Evolutionary conservation across 768 basidiomycete species (phyloP).

Genomic region (Xerocomus potaroensis): DNA sequence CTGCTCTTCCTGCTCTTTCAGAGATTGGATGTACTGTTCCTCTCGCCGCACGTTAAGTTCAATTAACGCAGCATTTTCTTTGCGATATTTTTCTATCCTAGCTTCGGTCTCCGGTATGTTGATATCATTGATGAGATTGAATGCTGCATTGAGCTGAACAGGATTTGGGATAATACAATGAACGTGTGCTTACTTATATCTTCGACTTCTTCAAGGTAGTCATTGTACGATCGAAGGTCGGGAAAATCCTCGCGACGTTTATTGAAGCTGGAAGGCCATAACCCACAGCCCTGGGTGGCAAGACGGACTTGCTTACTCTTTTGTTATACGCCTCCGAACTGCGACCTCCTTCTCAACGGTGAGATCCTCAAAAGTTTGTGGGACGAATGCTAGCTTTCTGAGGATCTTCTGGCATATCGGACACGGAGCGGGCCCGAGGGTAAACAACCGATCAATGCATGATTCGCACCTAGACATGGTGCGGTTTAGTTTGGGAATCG

Average conservation of each 20-base stretch:
- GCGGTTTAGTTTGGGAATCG: constrained; percentile 6
- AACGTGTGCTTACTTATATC: constrained; percentile 60
- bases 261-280: constrained; percentile 69
- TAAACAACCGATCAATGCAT: constrained; percentile 95
- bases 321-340: constrained; percentile 79
- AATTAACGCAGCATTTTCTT: constrained; percentile 78
- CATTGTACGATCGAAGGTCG: constrained; percentile 78
- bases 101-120: constrained; percentile 79
- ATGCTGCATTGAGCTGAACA: constrained; percentile 47
- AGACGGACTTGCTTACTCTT: constrained; percentile 56
- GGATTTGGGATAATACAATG: not conserved
- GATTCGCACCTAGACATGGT: constrained; percentile 87
- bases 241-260: constrained; percentile 88
- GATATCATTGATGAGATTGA: constrained; percentile 91
- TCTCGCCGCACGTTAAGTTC: constrained; percentile 82
- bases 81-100: constrained; percentile 72
- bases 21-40: constrained; percentile 64
- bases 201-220: constrained; percentile 95
- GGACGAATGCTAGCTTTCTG: constrained; percentile 90
- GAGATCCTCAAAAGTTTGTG: constrained; percentile 92
- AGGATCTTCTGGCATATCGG: constrained; percentile 87
- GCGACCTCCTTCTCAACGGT: constrained; percentile 93
- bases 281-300: not conserved
- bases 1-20: constrained; percentile 78
- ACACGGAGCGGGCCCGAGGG: constrained; percentile 93